phyloP scores from a whole-genome alignment of 345 rosid genomes.

The Stellera chamaejasme region DNA sequence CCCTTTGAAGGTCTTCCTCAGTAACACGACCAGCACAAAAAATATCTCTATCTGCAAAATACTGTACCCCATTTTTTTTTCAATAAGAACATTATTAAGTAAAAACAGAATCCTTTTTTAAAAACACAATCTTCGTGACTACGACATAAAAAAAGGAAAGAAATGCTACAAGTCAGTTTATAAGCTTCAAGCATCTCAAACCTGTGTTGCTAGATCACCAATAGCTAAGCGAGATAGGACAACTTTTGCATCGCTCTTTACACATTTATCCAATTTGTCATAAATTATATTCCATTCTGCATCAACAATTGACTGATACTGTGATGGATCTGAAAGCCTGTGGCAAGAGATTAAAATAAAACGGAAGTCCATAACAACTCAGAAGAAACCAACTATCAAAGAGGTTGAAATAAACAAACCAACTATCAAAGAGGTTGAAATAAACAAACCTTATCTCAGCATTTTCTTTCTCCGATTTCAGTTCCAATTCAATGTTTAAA shows the following conservation, averaged over 20 bases:
- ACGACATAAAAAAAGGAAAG: neutral
- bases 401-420: constrained; percentile 31
- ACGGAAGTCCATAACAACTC: constrained; percentile 12
- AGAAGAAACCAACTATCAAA: neutral
- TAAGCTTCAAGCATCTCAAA: constrained; percentile 16
- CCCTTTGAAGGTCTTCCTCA: constrained; percentile 89
- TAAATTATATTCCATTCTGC: constrained; percentile 99
- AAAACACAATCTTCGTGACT: neutral
- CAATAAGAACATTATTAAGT: neutral
- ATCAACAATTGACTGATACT: constrained; percentile 98
- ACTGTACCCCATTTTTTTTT: constrained; percentile 33
- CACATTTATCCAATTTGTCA: constrained; percentile 96
- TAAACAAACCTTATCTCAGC: constrained; percentile 81
- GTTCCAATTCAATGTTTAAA: constrained; percentile 85
- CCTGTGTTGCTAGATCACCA: constrained; percentile 99
- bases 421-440: constrained; percentile 4
- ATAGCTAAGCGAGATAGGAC: constrained; percentile 97
- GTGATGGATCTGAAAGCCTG: constrained; percentile 94
- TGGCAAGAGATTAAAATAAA: constrained; percentile 12
- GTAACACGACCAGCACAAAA: constrained; percentile 99
- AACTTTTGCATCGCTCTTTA: constrained; percentile 85
- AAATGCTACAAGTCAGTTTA: neutral
- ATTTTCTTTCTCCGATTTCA: constrained; percentile 99
- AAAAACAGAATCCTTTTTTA: neutral
- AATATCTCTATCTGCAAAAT: constrained; percentile 97